These are phyloP conservation scores for Picea sitchensis DNA, from an alignment of 75 land plant genomes.

Conservation along the genomic window DNA sequence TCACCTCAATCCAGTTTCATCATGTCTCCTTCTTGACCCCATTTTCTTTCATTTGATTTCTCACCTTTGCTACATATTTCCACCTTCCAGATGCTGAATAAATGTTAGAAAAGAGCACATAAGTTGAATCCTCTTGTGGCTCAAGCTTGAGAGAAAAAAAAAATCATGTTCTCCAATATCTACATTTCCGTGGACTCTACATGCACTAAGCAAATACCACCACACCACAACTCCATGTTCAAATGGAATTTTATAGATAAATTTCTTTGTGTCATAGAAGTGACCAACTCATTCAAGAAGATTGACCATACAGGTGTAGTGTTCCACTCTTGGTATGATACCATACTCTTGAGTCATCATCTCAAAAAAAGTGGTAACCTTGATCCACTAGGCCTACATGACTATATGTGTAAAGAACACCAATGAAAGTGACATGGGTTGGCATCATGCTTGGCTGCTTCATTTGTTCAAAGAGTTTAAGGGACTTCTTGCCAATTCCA, in stretches of 20 bases:
- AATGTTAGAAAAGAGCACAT: conserved; percentile 32
- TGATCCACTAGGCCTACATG: conserved; percentile 27
- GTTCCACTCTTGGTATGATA: conserved; percentile 27
- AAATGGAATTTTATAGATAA: conserved; percentile 31
- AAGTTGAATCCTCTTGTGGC: conserved; percentile 27
- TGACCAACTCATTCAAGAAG: conserved; percentile 28
- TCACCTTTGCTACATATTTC: conserved; percentile 19
- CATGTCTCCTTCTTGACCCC: conserved; percentile 32
- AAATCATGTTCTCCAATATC: conserved; percentile 19
- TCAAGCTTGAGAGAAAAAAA: conserved; percentile 17
- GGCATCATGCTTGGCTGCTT: conserved; percentile 27
- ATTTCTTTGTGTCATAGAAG: conserved; percentile 11
- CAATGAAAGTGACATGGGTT: conserved; percentile 25
- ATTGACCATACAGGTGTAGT: conserved; percentile 41
- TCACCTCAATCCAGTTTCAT: conserved; percentile 19
- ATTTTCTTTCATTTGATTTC: conserved; percentile 20
- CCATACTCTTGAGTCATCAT: conserved; percentile 19
- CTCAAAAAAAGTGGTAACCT: conserved; percentile 15
- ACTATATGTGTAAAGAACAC: conserved; percentile 39
- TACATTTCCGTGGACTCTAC: conserved; percentile 17
- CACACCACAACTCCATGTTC: conserved; percentile 17
- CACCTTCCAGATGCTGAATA: conserved; percentile 25
- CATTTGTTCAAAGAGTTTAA: conserved; percentile 27
- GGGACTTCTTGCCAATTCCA: conserved; percentile 31
- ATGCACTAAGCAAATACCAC: conserved; percentile 33